These are phyloP conservation scores for Schizosaccharomyces octosporus DNA, from an alignment of 805 yeast genomes.

Conservation along the genomic window DNA sequence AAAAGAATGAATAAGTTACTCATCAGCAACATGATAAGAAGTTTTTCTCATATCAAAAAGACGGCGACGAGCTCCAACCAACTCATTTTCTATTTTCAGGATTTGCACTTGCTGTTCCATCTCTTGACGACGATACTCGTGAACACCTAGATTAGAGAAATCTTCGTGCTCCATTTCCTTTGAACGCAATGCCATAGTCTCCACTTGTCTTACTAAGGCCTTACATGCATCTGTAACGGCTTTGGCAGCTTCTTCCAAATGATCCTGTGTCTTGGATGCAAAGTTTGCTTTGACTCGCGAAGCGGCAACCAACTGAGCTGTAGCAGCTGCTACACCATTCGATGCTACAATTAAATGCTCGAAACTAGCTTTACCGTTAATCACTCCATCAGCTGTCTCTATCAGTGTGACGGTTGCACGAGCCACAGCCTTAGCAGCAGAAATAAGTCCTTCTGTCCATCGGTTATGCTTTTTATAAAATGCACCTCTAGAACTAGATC, in stretches of 20 bases:
- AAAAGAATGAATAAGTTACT: neutral
- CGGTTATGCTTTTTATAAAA: slow-evolving; percentile 69
- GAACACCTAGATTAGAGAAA: slow-evolving; percentile 40
- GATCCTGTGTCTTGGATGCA: slow-evolving; percentile 52
- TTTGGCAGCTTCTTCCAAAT: slow-evolving; percentile 42
- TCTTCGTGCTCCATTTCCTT: slow-evolving; percentile 22
- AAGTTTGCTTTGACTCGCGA: slow-evolving; percentile 64
- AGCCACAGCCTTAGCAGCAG: slow-evolving; percentile 75
- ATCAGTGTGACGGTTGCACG: slow-evolving; percentile 60
- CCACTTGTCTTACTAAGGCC: slow-evolving; percentile 43
- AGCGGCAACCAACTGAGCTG: slow-evolving; percentile 80
- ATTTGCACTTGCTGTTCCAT: slow-evolving; percentile 89
- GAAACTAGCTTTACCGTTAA: slow-evolving; percentile 35
- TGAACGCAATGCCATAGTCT: slow-evolving; percentile 21
- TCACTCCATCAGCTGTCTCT: slow-evolving; percentile 65
- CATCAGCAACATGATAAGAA: slow-evolving; percentile 24
- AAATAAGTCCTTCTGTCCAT: slow-evolving; percentile 82
- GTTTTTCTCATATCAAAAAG: slow-evolving; percentile 64
- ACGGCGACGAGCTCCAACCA: slow-evolving; percentile 48
- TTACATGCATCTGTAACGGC: slow-evolving; percentile 57
- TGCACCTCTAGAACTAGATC: slow-evolving; percentile 38
- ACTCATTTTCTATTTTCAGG: slow-evolving; percentile 51
- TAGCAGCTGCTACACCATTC: slow-evolving; percentile 75
- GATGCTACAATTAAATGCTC: slow-evolving; percentile 78
- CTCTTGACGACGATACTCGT: slow-evolving; percentile 63